phyloP scores from a whole-genome alignment of 1,284 basidiomycete genomes.

The Pseudozyma pruni region DNA sequence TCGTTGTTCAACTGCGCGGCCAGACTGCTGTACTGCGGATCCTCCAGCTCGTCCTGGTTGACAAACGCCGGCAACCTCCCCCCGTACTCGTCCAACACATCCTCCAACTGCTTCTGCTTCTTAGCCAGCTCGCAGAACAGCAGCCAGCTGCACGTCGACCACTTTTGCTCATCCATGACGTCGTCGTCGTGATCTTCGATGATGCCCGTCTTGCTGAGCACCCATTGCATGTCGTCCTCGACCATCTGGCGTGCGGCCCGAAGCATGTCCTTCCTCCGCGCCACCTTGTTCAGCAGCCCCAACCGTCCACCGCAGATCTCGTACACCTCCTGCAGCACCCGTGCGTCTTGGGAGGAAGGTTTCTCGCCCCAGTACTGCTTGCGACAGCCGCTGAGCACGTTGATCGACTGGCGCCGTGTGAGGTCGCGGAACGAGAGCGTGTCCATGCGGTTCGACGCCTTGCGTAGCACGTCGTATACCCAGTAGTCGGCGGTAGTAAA shows the following conservation, averaged over 20 bases:
- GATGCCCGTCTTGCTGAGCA: conserved; percentile 64
- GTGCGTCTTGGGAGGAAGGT: conserved; percentile 32
- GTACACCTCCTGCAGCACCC: conserved; percentile 58
- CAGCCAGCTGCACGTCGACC: conserved; percentile 65
- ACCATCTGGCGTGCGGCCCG: conserved; percentile 55
- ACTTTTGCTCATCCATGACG: conserved; percentile 66
- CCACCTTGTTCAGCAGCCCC: conserved; percentile 57
- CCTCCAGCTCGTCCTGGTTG: conserved; percentile 27
- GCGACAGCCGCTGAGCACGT: conserved; percentile 52
- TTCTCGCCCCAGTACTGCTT: conserved; percentile 61
- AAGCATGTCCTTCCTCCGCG: conserved; percentile 54
- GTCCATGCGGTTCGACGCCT: conserved; percentile 62
- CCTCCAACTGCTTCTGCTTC: conserved; percentile 58
- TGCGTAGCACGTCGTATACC: conserved; percentile 58
- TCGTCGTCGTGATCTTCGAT: conserved; percentile 65
- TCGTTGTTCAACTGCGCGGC: conserved; percentile 44
- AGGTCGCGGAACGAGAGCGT: conserved; percentile 61
- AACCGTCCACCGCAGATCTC: conserved; percentile 58
- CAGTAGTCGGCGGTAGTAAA: conserved; percentile 61
- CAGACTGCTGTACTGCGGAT: conserved; percentile 43
- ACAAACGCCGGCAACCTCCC: conserved; percentile 37
- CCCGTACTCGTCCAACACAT: conserved; percentile 32
- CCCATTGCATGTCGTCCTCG: conserved; percentile 63
- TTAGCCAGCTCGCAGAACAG: conserved; percentile 56
- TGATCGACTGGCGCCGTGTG: conserved; percentile 51